Conservation (phyloP, 495 filamentous ascomycete genomes). For the Aspergillus saccharolyticus region DNA sequence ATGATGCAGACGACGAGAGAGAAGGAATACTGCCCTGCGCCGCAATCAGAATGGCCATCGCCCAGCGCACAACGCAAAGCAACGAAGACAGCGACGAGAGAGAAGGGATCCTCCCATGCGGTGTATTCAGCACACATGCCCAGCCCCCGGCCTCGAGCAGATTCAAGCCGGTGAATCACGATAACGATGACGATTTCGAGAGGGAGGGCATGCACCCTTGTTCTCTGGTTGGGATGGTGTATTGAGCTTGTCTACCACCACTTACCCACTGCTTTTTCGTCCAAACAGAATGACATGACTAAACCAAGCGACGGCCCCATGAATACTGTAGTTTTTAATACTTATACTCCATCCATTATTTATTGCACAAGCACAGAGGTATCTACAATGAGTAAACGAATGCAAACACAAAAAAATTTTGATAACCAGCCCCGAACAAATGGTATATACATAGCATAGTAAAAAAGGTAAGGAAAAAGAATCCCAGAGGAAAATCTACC, state of each 20-base stretch:
- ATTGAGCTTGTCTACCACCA: background rate
- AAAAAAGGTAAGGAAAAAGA: slow-evolving; percentile 9
- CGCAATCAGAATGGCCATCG: background rate
- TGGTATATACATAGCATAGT: slow-evolving; percentile 15
- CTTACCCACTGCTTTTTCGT: too few species aligned
- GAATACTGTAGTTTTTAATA: too few species aligned
- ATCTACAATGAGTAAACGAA: background rate
- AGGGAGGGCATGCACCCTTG: background rate
- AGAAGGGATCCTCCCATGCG: too few species aligned
- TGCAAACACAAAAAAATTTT: background rate
- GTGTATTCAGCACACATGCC: too few species aligned
- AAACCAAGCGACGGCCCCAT: too few species aligned
- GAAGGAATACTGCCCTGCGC: background rate
- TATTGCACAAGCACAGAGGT: background rate
- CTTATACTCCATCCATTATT: too few species aligned
- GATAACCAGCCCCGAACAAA: background rate
- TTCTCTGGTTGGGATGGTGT: background rate
- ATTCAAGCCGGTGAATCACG: too few species aligned
- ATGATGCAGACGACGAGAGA: background rate
- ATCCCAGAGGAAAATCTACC: slow-evolving; percentile 7
- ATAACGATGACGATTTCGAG: background rate
- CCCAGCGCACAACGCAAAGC: too few species aligned
- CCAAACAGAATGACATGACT: too few species aligned
- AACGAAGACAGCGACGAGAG: too few species aligned
- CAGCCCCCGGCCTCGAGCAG: too few species aligned